These are phyloP conservation scores for Asterophora lycoperdoides DNA, from an alignment of 768 basidiomycete genomes.

Conservation along the genomic window DNA sequence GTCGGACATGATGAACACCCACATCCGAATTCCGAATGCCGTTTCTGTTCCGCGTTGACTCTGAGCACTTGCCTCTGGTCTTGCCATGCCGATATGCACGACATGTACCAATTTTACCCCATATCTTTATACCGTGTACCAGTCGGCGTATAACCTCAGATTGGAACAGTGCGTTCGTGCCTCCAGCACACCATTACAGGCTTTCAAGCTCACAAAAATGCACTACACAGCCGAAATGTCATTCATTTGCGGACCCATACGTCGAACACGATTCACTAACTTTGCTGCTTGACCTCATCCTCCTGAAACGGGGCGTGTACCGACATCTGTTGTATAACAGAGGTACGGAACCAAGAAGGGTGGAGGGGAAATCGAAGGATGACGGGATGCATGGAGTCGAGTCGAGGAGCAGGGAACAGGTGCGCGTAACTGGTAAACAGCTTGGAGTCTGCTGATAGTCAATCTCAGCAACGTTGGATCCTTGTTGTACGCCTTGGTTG, in stretches of 20 bases:
- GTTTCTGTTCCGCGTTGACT: too few species aligned
- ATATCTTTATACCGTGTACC: conserved; percentile 78
- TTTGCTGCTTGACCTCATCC: conserved; percentile 72
- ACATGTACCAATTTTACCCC: conserved; percentile 61
- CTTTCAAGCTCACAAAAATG: not conserved
- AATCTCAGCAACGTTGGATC: conserved; percentile 50
- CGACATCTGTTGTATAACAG: conserved; percentile 80
- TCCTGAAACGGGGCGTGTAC: conserved; percentile 79
- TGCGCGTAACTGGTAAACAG: conserved; percentile 19
- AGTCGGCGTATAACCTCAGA: conserved; percentile 71
- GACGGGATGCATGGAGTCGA: conserved; percentile 1
- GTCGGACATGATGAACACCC: too few species aligned
- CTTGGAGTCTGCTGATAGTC: conserved; percentile 14
- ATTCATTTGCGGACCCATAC: conserved; percentile 77
- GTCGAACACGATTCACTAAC: conserved; percentile 79
- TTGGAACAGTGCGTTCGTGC: conserved; percentile 78
- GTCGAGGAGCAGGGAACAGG: conserved; percentile 2
- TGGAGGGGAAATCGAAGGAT: conserved; percentile 20
- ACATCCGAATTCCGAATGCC: too few species aligned
- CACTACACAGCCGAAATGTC: conserved; percentile 46
- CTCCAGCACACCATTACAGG: not conserved
- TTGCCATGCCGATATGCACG: conserved; percentile 54
- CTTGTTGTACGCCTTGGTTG: conserved; percentile 57
- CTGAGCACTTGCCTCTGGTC: not conserved
- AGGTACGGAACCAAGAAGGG: conserved; percentile 57